These are phyloP conservation scores for Tilletia indica DNA, from an alignment of 1,284 basidiomycete species.

Conservation along the genomic window DNA sequence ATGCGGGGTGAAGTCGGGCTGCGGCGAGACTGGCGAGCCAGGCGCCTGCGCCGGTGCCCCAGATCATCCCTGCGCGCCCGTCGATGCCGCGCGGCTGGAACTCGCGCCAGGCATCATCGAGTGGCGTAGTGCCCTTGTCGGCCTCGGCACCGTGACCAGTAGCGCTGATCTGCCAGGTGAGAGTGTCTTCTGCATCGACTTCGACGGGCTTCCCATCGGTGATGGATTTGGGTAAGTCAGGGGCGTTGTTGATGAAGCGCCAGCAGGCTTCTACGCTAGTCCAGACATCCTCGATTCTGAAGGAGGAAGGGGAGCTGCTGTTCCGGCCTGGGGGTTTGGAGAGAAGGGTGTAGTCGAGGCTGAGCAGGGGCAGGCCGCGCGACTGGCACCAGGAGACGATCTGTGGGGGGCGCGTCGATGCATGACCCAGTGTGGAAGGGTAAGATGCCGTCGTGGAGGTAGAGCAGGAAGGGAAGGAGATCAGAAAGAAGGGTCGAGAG, in stretches of 20 bases:
- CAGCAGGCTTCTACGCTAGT: conserved; percentile 10
- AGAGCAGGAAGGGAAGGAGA: conserved; percentile 9
- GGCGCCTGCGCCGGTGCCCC: conserved; percentile 10
- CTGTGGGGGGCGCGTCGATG: conserved; percentile 10
- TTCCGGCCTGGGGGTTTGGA: not conserved
- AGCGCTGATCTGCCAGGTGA: conserved; percentile 13
- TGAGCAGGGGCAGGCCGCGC: conserved; percentile 10
- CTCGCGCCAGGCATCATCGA: conserved; percentile 11
- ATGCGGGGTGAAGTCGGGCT: not conserved
- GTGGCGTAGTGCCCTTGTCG: not conserved
- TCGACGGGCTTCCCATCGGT: too few species aligned
- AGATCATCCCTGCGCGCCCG: conserved; percentile 6
- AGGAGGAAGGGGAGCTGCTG: not conserved
- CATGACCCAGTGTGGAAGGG: conserved; percentile 15
- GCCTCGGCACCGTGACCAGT: conserved; percentile 10
- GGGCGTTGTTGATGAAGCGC: conserved; percentile 10
- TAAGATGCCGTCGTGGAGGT: conserved; percentile 12
- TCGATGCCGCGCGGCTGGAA: conserved; percentile 11
- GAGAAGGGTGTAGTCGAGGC: conserved; percentile 14
- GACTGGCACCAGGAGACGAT: not conserved
- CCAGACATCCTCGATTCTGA: conserved; percentile 5
- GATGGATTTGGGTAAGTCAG: not conserved
- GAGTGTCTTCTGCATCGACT: not conserved
- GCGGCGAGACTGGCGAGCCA: conserved; percentile 6
- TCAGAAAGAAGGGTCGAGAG: too few species aligned